Evolutionary conservation across 2,329 filamentous ascomycete species (phyloP).

Genomic region (Colletotrichum orchidophilum): DNA sequence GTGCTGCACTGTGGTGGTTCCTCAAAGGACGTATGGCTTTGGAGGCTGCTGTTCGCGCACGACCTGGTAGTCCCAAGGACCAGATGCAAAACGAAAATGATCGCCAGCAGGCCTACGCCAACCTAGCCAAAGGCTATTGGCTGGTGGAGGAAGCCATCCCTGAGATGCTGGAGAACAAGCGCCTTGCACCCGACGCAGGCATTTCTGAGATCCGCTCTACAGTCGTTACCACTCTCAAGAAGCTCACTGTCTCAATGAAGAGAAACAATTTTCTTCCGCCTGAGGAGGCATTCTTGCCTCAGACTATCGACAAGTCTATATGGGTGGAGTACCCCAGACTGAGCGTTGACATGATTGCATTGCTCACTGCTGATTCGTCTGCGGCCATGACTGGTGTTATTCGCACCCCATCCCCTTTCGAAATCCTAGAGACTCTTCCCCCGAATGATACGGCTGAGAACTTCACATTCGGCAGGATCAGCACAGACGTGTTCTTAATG

Average conservation of each 20-base stretch:
- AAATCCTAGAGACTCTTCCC: constrained; percentile 75
- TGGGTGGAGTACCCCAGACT: constrained; percentile 83
- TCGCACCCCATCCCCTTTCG: constrained; percentile 56
- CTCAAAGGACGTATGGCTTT: constrained; percentile 80
- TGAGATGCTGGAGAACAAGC: constrained; percentile 56
- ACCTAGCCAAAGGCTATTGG: constrained; percentile 89
- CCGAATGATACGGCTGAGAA: constrained; percentile 77
- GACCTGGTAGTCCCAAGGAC: constrained; percentile 62
- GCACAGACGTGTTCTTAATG: constrained; percentile 77
- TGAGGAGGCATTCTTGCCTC: constrained; percentile 74
- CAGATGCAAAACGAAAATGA: constrained; percentile 64
- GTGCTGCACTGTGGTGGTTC: constrained; percentile 90
- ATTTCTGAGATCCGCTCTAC: constrained; percentile 63
- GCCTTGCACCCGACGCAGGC: constrained; percentile 54
- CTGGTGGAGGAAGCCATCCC: constrained; percentile 68
- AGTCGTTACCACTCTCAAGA: constrained; percentile 73
- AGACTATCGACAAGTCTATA: constrained; percentile 81
- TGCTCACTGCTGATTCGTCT: constrained; percentile 71
- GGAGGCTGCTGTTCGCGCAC: constrained; percentile 75
- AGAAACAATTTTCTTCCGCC: constrained; percentile 82
- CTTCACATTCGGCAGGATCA: constrained; percentile 84
- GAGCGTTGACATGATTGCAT: constrained; percentile 74
- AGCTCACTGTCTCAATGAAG: constrained; percentile 84
- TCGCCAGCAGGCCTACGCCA: constrained; percentile 82
- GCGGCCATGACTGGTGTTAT: constrained; percentile 59